Evolutionary conservation across 1,139 yeast genomes (phyloP), one percentile per base, ranked within the genome.

Genomic region (Meyerozyma carpophila): DNA sequence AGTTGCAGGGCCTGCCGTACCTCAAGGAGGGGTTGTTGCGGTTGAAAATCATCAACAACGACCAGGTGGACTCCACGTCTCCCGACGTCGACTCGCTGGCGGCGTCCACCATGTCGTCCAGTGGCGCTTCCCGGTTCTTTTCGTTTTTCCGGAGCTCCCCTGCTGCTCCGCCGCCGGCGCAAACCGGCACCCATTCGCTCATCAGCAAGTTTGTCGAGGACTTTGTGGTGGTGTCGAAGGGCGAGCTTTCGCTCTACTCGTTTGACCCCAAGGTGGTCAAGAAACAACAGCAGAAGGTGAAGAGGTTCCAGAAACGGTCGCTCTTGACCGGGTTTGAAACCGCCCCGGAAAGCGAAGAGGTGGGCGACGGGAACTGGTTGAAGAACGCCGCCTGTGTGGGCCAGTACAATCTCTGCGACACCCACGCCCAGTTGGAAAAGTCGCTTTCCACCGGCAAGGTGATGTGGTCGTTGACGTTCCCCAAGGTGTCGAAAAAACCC

Each of bases 1-100:
- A 82, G 51, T 68, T 82, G 39, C 73, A 75, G 43, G 94, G 93
- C 0, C 79, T 91, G 2, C 94, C 94, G 1, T 85, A 87, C 77
- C 76, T 83, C 46, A 84, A 85, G 57, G 94, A 86, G 63, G 94
- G 95, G 0, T 61, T 85, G 39, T 68, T 84, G 49, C 74, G 79
- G 52, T 70, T 75, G 55, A 75, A 72, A 50, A 65, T 74, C 14
- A 57, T 70, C 42, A 62, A 75, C 50, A 68, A 70, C 50, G 77
- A 67, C 56, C 62, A 62, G 52, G 65, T 63, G 34, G 75, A 73
- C 47, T 59, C 61, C 34, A 45, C 51, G 13, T 34, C 47, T 7
- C 47, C 51, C 11, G 52, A 47, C 16, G 40, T 51, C 8, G 40
- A 52, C 5, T 52, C 63, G n/a, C 52, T 62, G 20, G 59, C 59